A percentile compares a stretch with the other conserved stretches of the same genome.
Evolutionary conservation across 129 eudicot species (phyloP).

Genomic region (Centella asiatica): DNA sequence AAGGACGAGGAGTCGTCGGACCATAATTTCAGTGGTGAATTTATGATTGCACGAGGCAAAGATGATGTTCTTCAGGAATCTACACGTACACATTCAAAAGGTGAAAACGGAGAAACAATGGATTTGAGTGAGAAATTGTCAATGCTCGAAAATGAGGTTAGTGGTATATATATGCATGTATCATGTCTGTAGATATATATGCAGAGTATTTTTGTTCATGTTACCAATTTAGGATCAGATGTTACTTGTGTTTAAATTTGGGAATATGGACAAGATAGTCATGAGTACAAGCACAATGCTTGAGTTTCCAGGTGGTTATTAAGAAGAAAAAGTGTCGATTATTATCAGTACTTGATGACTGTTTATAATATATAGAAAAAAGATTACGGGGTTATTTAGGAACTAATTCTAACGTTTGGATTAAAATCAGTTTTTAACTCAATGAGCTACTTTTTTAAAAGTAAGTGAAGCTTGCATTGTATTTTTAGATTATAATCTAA

Average conservation of each 20-base stretch:
- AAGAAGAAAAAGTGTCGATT: too few species aligned
- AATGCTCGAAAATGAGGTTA: constrained; percentile 76
- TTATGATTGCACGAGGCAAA: constrained; percentile 19
- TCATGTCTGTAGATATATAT: too few species aligned
- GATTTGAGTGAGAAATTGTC: constrained; percentile 37
- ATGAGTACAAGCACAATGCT: too few species aligned
- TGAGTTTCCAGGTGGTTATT: too few species aligned
- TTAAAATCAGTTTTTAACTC: too few species aligned
- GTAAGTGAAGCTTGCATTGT: too few species aligned
- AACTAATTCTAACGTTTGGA: too few species aligned
- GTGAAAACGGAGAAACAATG: constrained; percentile 22
- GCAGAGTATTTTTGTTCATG: not conserved
- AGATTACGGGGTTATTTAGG: too few species aligned
- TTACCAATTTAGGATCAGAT: not conserved
- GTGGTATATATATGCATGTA: not conserved
- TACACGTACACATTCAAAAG: constrained; percentile 12
- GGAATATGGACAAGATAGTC: not conserved
- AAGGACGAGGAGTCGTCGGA: constrained; percentile 22
- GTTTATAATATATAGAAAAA: too few species aligned
- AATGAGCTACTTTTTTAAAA: too few species aligned
- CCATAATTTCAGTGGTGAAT: constrained; percentile 25
- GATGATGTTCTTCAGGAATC: constrained; percentile 32
- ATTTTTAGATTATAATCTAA: too few species aligned
- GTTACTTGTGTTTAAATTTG: not conserved
- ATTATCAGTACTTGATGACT: too few species aligned